A percentile compares a stretch with the other conserved stretches of the same genome.
Evolutionary conservation across 257 asterid genomes (phyloP).

Genomic region (Primulina eburnea): DNA sequence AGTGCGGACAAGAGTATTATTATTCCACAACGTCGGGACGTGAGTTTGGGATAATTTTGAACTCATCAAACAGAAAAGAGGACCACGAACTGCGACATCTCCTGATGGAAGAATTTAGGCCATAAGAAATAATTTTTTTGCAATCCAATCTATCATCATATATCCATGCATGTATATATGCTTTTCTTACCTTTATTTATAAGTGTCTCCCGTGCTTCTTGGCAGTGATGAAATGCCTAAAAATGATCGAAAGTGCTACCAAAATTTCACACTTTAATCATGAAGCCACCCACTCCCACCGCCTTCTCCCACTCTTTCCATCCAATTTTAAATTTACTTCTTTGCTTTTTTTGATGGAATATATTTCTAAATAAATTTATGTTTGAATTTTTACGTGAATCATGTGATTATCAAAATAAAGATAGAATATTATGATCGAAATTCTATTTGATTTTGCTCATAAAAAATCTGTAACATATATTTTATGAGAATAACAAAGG

Average conservation of each 20-base stretch:
- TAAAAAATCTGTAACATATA: no score
- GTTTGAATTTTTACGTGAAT: no score
- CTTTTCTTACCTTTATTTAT: background rate
- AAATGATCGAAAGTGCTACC: conserved; percentile 28
- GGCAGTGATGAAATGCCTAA: conserved; percentile 37
- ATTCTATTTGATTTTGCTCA: no score
- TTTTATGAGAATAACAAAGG: no score
- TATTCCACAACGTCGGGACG: background rate
- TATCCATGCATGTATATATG: no score
- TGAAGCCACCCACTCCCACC: conserved; percentile 38
- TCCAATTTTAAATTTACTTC: conserved; percentile 3
- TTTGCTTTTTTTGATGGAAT: no score
- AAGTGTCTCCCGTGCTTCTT: conserved; percentile 36
- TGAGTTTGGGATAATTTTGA: background rate
- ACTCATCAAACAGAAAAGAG: background rate
- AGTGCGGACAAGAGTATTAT: background rate
- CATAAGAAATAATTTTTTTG: conserved; percentile 13
- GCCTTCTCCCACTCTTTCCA: conserved; percentile 12
- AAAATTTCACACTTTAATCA: conserved; percentile 57
- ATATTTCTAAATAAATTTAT: no score
- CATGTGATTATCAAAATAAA: no score
- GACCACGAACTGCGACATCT: conserved; percentile 23
- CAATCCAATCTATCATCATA: no score
- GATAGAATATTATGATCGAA: no score
- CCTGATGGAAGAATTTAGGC: conserved; percentile 21